Evolutionary conservation across 192 early-diverging fungal genomes (phyloP).

Genomic region (Spinellus fusiger): DNA sequence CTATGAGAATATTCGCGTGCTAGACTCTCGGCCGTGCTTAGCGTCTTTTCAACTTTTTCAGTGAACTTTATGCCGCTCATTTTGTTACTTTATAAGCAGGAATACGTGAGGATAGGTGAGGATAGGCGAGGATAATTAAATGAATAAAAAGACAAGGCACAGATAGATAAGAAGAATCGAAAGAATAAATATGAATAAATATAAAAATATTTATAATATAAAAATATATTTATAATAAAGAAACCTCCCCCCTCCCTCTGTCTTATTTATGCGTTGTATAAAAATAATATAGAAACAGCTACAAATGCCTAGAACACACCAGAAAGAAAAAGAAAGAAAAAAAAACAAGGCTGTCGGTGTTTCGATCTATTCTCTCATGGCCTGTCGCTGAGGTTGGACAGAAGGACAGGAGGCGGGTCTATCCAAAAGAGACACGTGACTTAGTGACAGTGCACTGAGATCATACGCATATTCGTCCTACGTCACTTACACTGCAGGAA

Average conservation of each 20-base stretch:
- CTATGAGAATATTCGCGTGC: conserved; percentile 73
- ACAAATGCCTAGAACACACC: background rate
- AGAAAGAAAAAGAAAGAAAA: background rate
- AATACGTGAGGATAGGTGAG: no score
- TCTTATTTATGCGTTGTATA: no score
- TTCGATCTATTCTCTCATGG: no score
- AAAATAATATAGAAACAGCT: background rate
- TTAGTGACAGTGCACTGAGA: no score
- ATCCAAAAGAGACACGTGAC: no score
- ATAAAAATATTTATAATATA: background rate
- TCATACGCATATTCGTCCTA: no score
- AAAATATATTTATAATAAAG: background rate
- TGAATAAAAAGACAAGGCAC: background rate
- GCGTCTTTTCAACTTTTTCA: conserved; percentile 74
- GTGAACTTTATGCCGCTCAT: conserved; percentile 73
- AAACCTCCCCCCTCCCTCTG: no score
- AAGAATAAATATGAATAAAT: background rate
- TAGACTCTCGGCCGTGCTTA: conserved; percentile 54
- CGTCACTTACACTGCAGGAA: no score
- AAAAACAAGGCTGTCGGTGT: no score
- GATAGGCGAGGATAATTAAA: background rate
- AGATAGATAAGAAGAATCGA: background rate
- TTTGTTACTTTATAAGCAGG: no score
- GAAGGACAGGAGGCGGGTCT: no score
- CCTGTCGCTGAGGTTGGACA: no score